Base-by-base conservation (phyloP, 2,329 filamentous ascomycete genomes). In the Microsporum canis region DNA sequence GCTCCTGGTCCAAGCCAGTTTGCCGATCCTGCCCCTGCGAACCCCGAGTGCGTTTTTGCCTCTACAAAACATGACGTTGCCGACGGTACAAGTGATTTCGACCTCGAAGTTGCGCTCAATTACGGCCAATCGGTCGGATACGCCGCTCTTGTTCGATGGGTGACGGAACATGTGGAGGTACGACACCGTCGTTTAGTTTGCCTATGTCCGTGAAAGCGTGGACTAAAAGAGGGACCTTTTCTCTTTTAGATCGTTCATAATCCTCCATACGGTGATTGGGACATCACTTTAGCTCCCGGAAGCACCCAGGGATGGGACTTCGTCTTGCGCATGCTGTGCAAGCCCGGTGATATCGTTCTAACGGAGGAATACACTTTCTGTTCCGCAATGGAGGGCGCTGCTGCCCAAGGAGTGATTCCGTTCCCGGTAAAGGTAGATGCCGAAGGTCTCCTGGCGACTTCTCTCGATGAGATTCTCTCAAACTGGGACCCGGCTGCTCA, bases 331-430 rank as follows among this genome's bases (percentile, higher is more conserved):
- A 88, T 96, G 81, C 85, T 99, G 65, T 87, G 86, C 66, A 80
- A 84, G 61, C 82, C 88, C 5, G 84, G 86, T 0, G 91, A 97
- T 70, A 84, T 85, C 62, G 78, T 97, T 57, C 75, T 97, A 27
- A 91, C 89, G 6, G 94, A 97, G 74, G 88, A 92, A 70, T 97
- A 92, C 74, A 92, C 89, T 43, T 99, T 96, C 76, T 85, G 88
- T 5, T 88, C 88, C 17, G 85, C 86, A 14, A 79, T 87, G 17
- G 85, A 89, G 69, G 84, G 85, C 0, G 84, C 83, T 0, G 72
- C 76, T 33, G 84, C 86, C 0, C 76, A 87, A 66, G 87, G 86
- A 3, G 73, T 87, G 34, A 80, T 79, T 61, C 78, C 84, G 8
- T 77, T 81, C 2, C 82, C 82, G 4, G 76, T 89, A 5, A 79